A percentile compares a stretch with the other conserved stretches of the same genome.
Conservation (phyloP, 2,329 filamentous ascomycete species). For the Ophiobolus disseminans region DNA sequence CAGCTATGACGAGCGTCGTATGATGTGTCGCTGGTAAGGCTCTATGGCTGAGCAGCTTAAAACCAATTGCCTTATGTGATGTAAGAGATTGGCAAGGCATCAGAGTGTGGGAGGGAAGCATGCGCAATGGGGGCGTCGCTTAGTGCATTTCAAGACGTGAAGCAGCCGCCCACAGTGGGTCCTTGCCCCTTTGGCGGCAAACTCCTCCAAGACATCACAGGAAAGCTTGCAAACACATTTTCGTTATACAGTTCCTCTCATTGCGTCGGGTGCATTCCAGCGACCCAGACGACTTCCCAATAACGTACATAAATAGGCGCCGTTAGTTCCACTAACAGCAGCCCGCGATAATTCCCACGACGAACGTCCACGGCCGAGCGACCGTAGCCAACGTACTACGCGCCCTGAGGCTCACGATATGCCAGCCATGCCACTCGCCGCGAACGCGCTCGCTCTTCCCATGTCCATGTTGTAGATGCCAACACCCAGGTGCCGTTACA, state of each 20-base stretch:
- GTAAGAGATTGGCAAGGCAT: no score
- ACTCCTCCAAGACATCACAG: slow-evolving; percentile 29
- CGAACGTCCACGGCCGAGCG: slow-evolving; percentile 20
- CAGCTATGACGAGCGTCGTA: neutral
- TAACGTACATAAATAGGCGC: slow-evolving; percentile 34
- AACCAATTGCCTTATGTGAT: no score
- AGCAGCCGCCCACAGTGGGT: slow-evolving; percentile 13
- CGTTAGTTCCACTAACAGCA: slow-evolving; percentile 28
- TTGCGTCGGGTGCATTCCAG: slow-evolving; percentile 29
- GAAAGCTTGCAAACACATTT: slow-evolving; percentile 4
- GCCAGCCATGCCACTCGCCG: slow-evolving; percentile 23
- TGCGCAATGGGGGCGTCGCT: no score
- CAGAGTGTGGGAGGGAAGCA: no score
- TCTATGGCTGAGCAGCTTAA: neutral
- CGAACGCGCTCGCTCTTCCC: slow-evolving; percentile 44
- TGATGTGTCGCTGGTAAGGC: neutral
- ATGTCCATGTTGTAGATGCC: slow-evolving; percentile 37
- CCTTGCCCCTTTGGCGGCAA: slow-evolving; percentile 1
- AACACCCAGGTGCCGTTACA: slow-evolving; percentile 31
- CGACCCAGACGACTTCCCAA: slow-evolving; percentile 25
- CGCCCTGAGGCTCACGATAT: slow-evolving; percentile 22
- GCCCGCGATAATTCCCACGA: slow-evolving; percentile 28
- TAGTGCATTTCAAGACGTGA: slow-evolving; percentile 10
- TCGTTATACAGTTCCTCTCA: slow-evolving; percentile 28
- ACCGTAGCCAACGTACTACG: slow-evolving; percentile 19